Evolutionary conservation across 768 basidiomycete species (phyloP).

Genomic region (Symmetrospora coprosmae): DNA sequence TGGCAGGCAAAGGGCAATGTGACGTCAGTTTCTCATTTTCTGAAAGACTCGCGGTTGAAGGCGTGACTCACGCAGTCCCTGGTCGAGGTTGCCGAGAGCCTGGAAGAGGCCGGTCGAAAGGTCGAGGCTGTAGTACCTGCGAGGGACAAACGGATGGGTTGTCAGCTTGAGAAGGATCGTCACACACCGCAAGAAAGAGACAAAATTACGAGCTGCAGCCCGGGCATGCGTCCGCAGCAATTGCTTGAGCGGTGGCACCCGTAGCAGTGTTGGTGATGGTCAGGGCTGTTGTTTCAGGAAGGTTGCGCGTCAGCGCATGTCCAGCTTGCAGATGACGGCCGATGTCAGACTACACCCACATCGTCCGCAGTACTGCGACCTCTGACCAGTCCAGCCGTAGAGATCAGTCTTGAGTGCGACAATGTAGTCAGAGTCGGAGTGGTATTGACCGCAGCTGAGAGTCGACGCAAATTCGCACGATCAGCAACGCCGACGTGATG

Average conservation of each 20-base stretch:
- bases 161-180: no score
- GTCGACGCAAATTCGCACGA: no score
- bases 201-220: no score
- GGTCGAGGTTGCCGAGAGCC: neutral
- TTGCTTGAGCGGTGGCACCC: conserved; percentile 1
- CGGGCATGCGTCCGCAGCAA: conserved; percentile 16
- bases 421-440: conserved; percentile 44
- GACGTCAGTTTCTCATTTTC: no score
- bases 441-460: conserved; percentile 53
- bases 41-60: neutral
- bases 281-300: neutral
- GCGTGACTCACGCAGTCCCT: conserved; percentile 4
- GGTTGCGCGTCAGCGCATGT: no score
- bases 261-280: conserved; percentile 15
- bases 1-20: neutral
- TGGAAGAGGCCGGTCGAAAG: conserved; percentile 14
- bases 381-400: neutral
- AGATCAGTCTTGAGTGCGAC: conserved; percentile 42
- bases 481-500: no score
- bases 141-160: no score
- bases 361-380: conserved; percentile 4
- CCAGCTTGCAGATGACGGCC: neutral
- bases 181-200: no score
- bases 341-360: neutral
- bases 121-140: conserved; percentile 8